Evolutionary conservation across 306 rosid species (phyloP), one percentile per base, ranked within the genome.

Genomic region (Alnus glutinosa): DNA sequence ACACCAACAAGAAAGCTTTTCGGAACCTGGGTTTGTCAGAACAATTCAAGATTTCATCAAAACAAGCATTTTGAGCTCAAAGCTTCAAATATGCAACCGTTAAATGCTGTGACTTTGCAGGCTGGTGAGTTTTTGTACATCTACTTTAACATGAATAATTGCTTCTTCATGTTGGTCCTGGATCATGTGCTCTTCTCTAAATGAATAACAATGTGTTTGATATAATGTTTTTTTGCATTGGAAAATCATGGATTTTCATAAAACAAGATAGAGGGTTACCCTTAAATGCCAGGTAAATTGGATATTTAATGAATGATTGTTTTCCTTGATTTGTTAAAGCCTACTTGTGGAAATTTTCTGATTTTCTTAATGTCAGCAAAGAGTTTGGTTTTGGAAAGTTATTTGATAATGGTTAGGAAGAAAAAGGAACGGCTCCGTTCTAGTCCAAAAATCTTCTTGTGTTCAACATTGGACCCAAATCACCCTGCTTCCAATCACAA

Each of bases 1-100:
- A 57, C 3, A 36, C 71, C 28, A 42, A 42, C 9, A 42, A 68
- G 16, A 42, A 68, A 42, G 72, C 49, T 9, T 42, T 42, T 68
- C 2, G 72, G 72, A 44, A 3, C 37, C 14, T 83, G 89, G 90
- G 73, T 77, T 68, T 80, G 88, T 77, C 88, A 81, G 75, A 71
- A 78, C 84, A 76, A 67, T 12, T 75, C 73, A 3, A 73, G 81
- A 85, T 83, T 74, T 51, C 66, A 8, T 1, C 82, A 84, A 28
- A 78, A 85, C 63, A 78, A 81, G 52, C 86, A 75, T 72, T 90
- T 90, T 75, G 87, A 82, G 86, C 91, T 94, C 55, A 92, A 85
- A 82, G 89, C 94, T 63, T 91, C 97, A 77, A 91, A 92, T 87
- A 95, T 91, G 84, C 87, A 85, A 68, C 91, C 91, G 0, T 82